Base-by-base conservation (phyloP, 1,284 basidiomycete genomes). In the Ustilago shanxiensis region DNA sequence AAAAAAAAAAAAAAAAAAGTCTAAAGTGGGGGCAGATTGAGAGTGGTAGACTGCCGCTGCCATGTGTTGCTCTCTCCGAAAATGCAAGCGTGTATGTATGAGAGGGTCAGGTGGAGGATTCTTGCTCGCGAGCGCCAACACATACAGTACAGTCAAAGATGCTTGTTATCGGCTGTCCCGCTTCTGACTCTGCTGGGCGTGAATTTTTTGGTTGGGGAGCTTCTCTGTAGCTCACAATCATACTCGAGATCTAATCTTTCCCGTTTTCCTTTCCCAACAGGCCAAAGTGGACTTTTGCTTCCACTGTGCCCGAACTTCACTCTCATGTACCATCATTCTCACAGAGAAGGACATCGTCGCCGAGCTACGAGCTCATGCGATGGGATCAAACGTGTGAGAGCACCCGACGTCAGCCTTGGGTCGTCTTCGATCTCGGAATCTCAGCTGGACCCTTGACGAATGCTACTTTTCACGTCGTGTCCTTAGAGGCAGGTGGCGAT, bases 61-160 rank as follows among this genome's bases (percentile, higher is more conserved):
- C n/a, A n/a, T 55, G 29, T 39, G 31, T 10, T 50, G 11, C 26
- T 22, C 14, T 18, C 16, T 22, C 33, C 31, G 26, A 22, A 26
- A 14, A 26, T 41, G 24, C 6, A 54, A 14, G 31, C 13, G 9
- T 18, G 35, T 11, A 33, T n/a, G n/a, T n/a, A 33, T 6, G 35
- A 33, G 35, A 24, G n/a, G 29, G 51, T 52, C 35, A 65, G 55
- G 62, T 65, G 62, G 54, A 58, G 62, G 35, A 33, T 54, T 54
- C 31, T 5, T 5, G 31, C 5, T 5, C 31, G 31, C 7, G 51
- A 54, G 35, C 31, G 28, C n/a, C 51, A 54, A 54, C 53, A 49
- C 24, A 24, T 24, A 49, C 35, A 24, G n/a, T n/a, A n/a, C n/a
- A n/a, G n/a, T n/a, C n/a, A n/a, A n/a, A n/a, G n/a, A n/a, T n/a